A percentile compares a stretch with the other conserved stretches of the same genome.
Conservation (phyloP, 2,329 filamentous ascomycete genomes). For the Xylariaceae sp. region DNA sequence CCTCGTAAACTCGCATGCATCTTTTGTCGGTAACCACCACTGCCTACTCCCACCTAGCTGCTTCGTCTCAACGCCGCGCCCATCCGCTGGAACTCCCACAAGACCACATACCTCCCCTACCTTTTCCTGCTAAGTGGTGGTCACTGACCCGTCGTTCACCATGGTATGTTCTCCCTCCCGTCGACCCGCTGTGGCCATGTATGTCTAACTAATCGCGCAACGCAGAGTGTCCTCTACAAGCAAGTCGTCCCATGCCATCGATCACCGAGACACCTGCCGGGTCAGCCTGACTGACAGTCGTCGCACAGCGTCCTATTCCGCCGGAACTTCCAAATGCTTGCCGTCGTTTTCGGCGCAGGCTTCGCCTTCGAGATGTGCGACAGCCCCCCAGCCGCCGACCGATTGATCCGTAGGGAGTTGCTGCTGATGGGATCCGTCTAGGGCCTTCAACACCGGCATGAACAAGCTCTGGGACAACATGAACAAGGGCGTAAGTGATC, state of each 20-base stretch:
- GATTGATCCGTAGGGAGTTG: constrained; percentile 5
- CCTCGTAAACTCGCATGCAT: too few species aligned
- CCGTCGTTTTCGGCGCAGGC: constrained; percentile 74
- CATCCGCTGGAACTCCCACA: too few species aligned
- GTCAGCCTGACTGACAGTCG: constrained; percentile 15
- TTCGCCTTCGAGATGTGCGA: constrained; percentile 93
- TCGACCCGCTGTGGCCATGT: too few species aligned
- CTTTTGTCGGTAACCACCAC: too few species aligned
- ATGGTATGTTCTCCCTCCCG: constrained; percentile 60
- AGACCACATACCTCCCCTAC: too few species aligned
- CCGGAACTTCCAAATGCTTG: constrained; percentile 82
- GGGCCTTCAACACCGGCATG: constrained; percentile 73
- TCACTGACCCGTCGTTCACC: too few species aligned
- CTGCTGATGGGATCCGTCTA: constrained; percentile 39
- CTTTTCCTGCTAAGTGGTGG: too few species aligned
- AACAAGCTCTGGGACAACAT: constrained; percentile 84
- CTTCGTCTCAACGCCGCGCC: too few species aligned
- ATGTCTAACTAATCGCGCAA: constrained; percentile 26
- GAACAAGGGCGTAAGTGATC: constrained; percentile 77
- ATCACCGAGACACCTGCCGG: constrained; percentile 3
- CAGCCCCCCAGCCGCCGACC: too few species aligned
- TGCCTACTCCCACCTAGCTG: too few species aligned
- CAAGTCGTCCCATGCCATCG: constrained; percentile 31
- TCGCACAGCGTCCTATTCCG: constrained; percentile 67
- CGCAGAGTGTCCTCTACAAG: constrained; percentile 50